Conservation (phyloP, 2,329 filamentous ascomycete species). For the Cladosporium cucumerinum region DNA sequence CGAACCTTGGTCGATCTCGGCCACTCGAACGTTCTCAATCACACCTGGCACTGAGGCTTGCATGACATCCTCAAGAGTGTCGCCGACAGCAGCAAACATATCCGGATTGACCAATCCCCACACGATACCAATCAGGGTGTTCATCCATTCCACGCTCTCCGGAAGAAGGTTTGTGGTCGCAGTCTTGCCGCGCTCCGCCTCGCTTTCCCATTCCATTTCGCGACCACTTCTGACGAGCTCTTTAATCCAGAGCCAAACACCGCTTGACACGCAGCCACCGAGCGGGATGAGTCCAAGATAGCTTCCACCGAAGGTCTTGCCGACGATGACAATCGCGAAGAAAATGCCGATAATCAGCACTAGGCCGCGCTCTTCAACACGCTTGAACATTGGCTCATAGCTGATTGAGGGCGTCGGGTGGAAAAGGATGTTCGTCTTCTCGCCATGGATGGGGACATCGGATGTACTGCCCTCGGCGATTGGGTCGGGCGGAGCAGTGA, state of each 20-base stretch:
- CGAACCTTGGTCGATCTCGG: slow-evolving; percentile 89
- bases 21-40: slow-evolving; percentile 91
- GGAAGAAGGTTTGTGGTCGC: slow-evolving; percentile 84
- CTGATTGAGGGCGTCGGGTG: slow-evolving; percentile 88
- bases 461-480: slow-evolving; percentile 77
- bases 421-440: slow-evolving; percentile 95
- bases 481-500: slow-evolving; percentile 87
- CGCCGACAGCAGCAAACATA: slow-evolving; percentile 88
- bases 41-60: slow-evolving; percentile 86
- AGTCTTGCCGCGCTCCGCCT: slow-evolving; percentile 78
- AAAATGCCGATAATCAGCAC: slow-evolving; percentile 69
- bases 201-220: slow-evolving; percentile 82
- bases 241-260: slow-evolving; percentile 85
- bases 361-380: slow-evolving; percentile 71
- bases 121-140: slow-evolving; percentile 75
- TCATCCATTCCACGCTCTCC: slow-evolving; percentile 92
- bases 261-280: slow-evolving; percentile 67
- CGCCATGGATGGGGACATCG: slow-evolving; percentile 91
- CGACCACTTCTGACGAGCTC: slow-evolving; percentile 79
- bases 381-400: slow-evolving; percentile 81
- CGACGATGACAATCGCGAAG: slow-evolving; percentile 69
- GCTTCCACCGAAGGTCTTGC: slow-evolving; percentile 74
- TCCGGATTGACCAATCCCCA: slow-evolving; percentile 95
- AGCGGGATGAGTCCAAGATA: slow-evolving; percentile 74
- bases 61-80: slow-evolving; percentile 94